These are phyloP conservation scores for Diaporthe ilicicola DNA, from an alignment of 2,329 filamentous ascomycete genomes.

Conservation along the genomic window DNA sequence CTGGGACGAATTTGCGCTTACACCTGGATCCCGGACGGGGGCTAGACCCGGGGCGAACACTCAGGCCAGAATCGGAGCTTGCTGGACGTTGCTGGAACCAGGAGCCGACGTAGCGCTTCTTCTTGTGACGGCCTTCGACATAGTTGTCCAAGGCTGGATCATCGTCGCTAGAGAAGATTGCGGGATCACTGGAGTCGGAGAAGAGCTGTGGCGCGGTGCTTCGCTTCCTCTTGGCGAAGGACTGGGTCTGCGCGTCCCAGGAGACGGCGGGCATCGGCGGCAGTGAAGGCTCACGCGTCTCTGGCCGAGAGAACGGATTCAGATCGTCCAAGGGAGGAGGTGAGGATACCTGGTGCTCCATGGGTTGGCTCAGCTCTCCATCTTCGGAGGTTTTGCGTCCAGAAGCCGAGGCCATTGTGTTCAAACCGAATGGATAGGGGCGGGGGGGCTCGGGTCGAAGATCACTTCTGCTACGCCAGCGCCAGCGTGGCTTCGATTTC, in stretches of 20 bases:
- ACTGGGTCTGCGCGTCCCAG: conserved; percentile 50
- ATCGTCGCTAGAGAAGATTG: conserved; percentile 77
- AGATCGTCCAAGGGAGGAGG: neutral
- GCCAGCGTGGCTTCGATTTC: neutral
- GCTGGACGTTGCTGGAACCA: conserved; percentile 72
- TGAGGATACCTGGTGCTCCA: neutral
- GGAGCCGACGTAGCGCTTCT: conserved; percentile 70
- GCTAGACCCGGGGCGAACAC: neutral
- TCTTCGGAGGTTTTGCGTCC: neutral
- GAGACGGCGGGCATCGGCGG: conserved; percentile 49
- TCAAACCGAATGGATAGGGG: neutral
- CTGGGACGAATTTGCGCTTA: conserved; percentile 66
- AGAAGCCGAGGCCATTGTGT: neutral
- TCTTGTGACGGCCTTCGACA: conserved; percentile 62
- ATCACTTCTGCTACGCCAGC: neutral
- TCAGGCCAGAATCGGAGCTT: conserved; percentile 33
- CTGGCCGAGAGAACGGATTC: conserved; percentile 43
- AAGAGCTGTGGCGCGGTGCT: conserved; percentile 46
- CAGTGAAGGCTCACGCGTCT: conserved; percentile 47
- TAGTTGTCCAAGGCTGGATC: conserved; percentile 74
- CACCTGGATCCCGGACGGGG: conserved; percentile 39
- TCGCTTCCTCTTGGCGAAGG: conserved; percentile 53
- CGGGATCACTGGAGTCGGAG: conserved; percentile 74
- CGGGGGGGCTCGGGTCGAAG: neutral
- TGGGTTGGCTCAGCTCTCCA: neutral